Evolutionary conservation across 208 protist genomes (phyloP).

Genomic region (Wallacemonas collosoma): DNA sequence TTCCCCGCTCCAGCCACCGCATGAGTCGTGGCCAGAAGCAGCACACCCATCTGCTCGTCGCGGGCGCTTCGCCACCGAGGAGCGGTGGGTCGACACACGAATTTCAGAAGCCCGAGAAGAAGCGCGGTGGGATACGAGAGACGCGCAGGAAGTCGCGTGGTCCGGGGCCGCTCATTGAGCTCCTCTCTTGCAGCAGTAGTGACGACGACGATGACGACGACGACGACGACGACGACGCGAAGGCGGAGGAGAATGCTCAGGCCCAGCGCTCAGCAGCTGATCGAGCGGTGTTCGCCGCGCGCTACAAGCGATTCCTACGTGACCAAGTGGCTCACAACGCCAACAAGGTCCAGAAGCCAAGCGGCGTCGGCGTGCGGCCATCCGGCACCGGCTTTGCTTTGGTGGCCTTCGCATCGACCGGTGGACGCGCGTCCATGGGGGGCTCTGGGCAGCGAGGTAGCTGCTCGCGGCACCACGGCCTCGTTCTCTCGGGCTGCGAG

Average conservation of each 20-base stretch:
- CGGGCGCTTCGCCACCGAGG: not conserved
- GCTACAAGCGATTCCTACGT: slow-evolving; percentile 11
- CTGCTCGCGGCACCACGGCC: not conserved
- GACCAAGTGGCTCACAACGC: slow-evolving; percentile 2
- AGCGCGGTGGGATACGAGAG: too few relatives aligned
- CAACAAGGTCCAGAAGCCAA: not conserved
- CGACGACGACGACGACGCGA: not conserved
- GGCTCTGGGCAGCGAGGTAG: too few relatives aligned
- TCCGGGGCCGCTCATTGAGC: slow-evolving; percentile 5
- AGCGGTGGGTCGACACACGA: not conserved
- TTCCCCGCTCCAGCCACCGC: not conserved
- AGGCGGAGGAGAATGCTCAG: not conserved
- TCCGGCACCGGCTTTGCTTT: not conserved
- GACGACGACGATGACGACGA: slow-evolving; percentile 10
- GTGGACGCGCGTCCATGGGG: too few relatives aligned
- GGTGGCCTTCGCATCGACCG: too few relatives aligned
- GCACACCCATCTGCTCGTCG: not conserved
- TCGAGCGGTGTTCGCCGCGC: slow-evolving; percentile 2
- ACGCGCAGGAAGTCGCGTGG: not conserved
- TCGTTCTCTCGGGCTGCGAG: not conserved
- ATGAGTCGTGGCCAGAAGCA: not conserved
- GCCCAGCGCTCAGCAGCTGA: slow-evolving; percentile 10
- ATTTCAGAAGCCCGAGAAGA: too few relatives aligned
- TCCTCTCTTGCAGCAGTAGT: slow-evolving; percentile 8
- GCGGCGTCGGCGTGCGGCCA: not conserved